Evolutionary conservation across 148 eudicot species (phyloP).

Genomic region (Rhododendron griersonianum): DNA sequence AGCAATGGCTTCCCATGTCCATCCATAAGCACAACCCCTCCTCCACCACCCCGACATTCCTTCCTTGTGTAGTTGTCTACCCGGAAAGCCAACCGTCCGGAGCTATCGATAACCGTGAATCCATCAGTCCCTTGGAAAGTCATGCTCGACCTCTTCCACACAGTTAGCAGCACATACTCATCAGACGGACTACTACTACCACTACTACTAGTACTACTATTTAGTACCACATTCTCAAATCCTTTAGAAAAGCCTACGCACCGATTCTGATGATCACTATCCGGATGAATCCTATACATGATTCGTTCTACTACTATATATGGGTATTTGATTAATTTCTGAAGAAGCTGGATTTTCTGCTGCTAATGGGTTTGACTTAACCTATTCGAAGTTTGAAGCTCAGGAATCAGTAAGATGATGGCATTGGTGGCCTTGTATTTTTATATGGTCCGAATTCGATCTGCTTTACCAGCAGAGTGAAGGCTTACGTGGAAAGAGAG

Average conservation of each 20-base stretch:
- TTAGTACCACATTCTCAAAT: background rate
- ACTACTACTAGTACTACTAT: background rate
- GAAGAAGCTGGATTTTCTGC: background rate
- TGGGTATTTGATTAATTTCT: background rate
- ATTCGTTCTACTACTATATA: background rate
- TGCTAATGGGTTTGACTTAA: background rate
- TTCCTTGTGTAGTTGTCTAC: conserved; percentile 29
- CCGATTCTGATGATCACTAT: background rate
- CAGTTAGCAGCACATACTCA: conserved; percentile 4
- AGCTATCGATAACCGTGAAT: conserved; percentile 21
- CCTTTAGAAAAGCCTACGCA: background rate
- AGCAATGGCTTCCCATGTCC: conserved; percentile 21
- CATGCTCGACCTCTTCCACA: conserved; percentile 35
- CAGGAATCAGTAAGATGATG: background rate
- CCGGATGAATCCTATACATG: conserved; percentile 15
- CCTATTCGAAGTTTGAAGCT: background rate
- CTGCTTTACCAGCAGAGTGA: background rate
- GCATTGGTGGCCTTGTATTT: background rate
- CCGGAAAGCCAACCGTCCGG: conserved; percentile 20
- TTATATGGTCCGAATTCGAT: background rate
- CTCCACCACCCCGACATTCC: background rate
- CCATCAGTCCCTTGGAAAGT: conserved; percentile 33
- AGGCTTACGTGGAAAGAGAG: conserved; percentile 10
- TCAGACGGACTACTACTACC: background rate
- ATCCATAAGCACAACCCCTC: conserved; percentile 24